Evolutionary conservation across 2,329 filamentous ascomycete genomes (phyloP).

Genomic region (Claviceps quebecensis): DNA sequence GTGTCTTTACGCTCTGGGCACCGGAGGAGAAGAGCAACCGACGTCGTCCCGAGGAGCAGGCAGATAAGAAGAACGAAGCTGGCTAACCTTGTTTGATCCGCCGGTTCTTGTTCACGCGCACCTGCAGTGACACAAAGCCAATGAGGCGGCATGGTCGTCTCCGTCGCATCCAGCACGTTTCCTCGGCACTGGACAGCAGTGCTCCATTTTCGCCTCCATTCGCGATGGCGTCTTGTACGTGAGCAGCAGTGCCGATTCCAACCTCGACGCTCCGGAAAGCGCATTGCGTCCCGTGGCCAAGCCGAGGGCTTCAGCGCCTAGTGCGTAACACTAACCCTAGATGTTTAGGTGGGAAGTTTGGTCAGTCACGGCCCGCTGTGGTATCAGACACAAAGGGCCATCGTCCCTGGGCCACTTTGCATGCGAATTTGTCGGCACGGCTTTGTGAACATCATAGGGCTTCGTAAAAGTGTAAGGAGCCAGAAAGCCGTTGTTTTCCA

Average conservation of each 20-base stretch:
- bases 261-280: neutral
- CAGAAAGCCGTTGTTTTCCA: too few species aligned
- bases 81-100: neutral
- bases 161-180: conserved; percentile 1
- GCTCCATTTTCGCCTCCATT: neutral
- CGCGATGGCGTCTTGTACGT: neutral
- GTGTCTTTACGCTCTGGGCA: neutral
- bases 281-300: neutral
- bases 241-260: neutral
- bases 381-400: too few species aligned
- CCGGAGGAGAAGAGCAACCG: neutral
- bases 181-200: neutral
- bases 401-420: neutral
- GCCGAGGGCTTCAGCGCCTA: neutral
- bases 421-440: neutral
- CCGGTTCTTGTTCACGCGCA: neutral
- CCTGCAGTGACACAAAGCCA: neutral
- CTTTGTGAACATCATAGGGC: neutral
- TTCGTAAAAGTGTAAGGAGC: too few species aligned
- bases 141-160: neutral
- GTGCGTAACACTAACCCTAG: too few species aligned
- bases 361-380: too few species aligned
- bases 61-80: neutral
- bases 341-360: too few species aligned
- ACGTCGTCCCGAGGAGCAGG: neutral